Evolutionary conservation across 306 rosid genomes (phyloP).

Genomic region (Castanea crenata): DNA sequence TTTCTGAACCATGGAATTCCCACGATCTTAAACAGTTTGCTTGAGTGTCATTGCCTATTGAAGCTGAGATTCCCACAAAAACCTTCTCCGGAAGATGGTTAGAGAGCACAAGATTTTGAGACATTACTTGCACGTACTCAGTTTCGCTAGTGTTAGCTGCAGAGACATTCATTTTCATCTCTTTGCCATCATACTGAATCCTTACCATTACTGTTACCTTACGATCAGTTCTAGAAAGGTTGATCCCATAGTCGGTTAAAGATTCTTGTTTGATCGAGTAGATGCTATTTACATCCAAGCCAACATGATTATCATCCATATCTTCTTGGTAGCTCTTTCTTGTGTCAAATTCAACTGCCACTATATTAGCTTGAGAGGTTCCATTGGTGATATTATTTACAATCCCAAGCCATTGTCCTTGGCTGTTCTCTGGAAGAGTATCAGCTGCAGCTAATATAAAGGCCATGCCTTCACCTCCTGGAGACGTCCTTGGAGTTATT

Average conservation of each 20-base stretch:
- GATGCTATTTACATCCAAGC: slow-evolving; percentile 55
- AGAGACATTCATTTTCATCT: slow-evolving; percentile 32
- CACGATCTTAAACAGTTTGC: slow-evolving; percentile 57
- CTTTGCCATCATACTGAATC: slow-evolving; percentile 30
- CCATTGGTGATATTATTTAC: slow-evolving; percentile 49
- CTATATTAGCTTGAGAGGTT: slow-evolving; percentile 29
- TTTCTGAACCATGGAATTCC: slow-evolving; percentile 33
- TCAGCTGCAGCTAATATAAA: slow-evolving; percentile 32
- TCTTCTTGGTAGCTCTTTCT: slow-evolving; percentile 45
- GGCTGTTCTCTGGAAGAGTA: slow-evolving; percentile 29
- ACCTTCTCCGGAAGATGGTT: slow-evolving; percentile 35
- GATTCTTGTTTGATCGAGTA: slow-evolving; percentile 34
- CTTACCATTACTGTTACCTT: neutral
- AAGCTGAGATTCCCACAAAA: slow-evolving; percentile 66
- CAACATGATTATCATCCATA: slow-evolving; percentile 56
- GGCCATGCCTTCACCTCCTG: slow-evolving; percentile 45
- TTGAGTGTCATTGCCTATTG: slow-evolving; percentile 49
- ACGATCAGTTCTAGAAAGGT: slow-evolving; percentile 13
- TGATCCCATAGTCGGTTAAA: slow-evolving; percentile 30
- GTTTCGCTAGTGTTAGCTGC: neutral
- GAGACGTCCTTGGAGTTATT: slow-evolving; percentile 9
- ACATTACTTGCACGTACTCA: neutral
- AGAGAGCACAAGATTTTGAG: slow-evolving; percentile 37
- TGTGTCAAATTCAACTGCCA: slow-evolving; percentile 76
- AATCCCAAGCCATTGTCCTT: slow-evolving; percentile 43